A percentile compares a stretch with the other conserved stretches of the same genome.
These are phyloP conservation scores for Lactifluus pinguis DNA, from an alignment of 768 basidiomycete genomes.

Conservation along the genomic window DNA sequence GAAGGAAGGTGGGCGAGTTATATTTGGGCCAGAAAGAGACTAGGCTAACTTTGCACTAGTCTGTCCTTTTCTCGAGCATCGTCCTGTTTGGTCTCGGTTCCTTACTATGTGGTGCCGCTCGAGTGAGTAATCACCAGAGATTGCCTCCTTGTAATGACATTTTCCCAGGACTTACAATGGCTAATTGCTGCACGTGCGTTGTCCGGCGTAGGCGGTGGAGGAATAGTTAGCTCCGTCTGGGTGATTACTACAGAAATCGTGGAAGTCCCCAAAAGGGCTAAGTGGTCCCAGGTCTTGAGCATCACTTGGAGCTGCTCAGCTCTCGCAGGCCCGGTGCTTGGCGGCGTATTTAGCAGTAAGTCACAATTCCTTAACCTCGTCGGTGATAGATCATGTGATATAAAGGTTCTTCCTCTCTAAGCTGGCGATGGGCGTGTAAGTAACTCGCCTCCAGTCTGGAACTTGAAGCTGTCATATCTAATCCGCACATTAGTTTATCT, in stretches of 20 bases:
- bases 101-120: conserved; percentile 66
- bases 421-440: conserved; percentile 86
- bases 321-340: conserved; percentile 73
- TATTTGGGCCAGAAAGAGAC: not conserved
- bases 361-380: conserved; percentile 11
- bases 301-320: conserved; percentile 84
- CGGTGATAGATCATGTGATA: not conserved
- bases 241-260: conserved; percentile 81
- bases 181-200: conserved; percentile 56
- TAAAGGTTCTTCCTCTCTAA: conserved; percentile 28
- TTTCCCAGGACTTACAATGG: conserved; percentile 43
- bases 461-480: conserved; percentile 14
- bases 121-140: conserved; percentile 33
- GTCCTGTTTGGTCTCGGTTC: conserved; percentile 68
- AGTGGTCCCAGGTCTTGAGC: conserved; percentile 80
- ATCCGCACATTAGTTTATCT: conserved; percentile 51
- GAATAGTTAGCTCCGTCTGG: conserved; percentile 82
- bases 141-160: conserved; percentile 15
- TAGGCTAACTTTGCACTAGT: conserved; percentile 31
- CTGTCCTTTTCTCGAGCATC: conserved; percentile 64
- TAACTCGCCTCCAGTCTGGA: conserved; percentile 18
- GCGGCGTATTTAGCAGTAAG: conserved; percentile 73
- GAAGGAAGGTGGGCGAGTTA: conserved; percentile 52
- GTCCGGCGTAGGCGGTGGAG: conserved; percentile 80
- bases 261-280: conserved; percentile 56